A percentile compares a stretch with the other conserved stretches of the same genome.
phyloP scores from a whole-genome alignment of 108 stramenopile species.

The Mediolabrus comicus region DNA sequence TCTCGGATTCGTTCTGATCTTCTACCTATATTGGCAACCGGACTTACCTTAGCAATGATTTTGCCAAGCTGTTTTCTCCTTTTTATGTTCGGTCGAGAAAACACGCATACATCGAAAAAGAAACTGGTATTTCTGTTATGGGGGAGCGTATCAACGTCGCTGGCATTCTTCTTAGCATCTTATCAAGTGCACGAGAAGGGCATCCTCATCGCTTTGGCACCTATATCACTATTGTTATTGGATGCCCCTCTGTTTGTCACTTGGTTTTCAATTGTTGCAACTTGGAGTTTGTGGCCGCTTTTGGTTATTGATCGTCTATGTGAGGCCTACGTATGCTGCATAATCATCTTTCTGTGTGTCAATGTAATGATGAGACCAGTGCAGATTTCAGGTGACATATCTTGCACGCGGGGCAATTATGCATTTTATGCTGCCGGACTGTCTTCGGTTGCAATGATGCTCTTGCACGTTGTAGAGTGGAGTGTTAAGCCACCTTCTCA shows the following conservation, averaged over 20 bases:
- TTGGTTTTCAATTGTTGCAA: conserved; percentile 69
- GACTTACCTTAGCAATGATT: conserved; percentile 51
- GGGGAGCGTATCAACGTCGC: conserved; percentile 60
- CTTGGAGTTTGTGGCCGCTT: conserved; percentile 78
- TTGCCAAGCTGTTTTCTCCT: conserved; percentile 49
- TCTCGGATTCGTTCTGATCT: conserved; percentile 47
- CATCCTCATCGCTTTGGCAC: conserved; percentile 82
- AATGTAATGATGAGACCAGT: background rate
- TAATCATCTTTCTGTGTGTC: conserved; percentile 53
- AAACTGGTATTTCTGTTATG: conserved; percentile 51
- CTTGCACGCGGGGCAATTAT: conserved; percentile 12
- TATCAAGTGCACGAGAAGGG: conserved; percentile 90
- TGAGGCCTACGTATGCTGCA: conserved; percentile 58
- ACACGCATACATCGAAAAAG: conserved; percentile 4
- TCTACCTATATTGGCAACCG: conserved; percentile 56
- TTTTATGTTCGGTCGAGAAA: conserved; percentile 42
- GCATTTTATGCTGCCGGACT: conserved; percentile 30
- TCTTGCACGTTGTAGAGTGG: conserved; percentile 53
- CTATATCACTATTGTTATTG: conserved; percentile 59
- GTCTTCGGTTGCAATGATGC: conserved; percentile 46
- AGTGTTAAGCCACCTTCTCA: conserved; percentile 40
- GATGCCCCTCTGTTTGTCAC: conserved; percentile 55
- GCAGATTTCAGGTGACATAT: background rate
- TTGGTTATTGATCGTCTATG: conserved; percentile 68
- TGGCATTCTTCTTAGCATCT: conserved; percentile 88